Base-by-base conservation (phyloP, 441 rosid species). In the California macrophylla region DNA sequence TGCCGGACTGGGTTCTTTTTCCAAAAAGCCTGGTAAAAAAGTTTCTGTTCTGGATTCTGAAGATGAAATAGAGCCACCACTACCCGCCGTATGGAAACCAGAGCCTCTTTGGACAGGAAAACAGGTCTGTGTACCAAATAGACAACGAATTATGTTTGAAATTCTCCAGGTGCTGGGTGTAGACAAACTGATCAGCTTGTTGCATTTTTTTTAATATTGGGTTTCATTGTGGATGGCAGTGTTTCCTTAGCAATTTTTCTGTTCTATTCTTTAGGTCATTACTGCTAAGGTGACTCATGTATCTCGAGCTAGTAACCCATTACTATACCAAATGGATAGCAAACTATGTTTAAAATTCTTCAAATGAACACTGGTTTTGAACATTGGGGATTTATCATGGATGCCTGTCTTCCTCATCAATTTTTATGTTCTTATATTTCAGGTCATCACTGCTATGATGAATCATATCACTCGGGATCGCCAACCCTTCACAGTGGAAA, bases 61-160 rank as follows among this genome's bases (percentile, higher is more conserved):
- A 72, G 90, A 80, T 76, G 85, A 81, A 42, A 69, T 90, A 69
- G 76, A 73, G 69, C 72, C 76, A 42, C 78, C 82, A 54, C 72
- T 47, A 29, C 98, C 99, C 64, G 86, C 96, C 73, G 82, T 95
- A 72, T 81, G 84, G 88, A 92, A 95, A 81, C 99, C 99, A 36
- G 78, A 78, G 77, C 91, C 92, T 76, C 92, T 88, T 61, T 95
- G 99, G 99, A 91, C 98, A 0, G 99, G 99, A 76, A 95, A 95
- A 78, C 99, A 95, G 97, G 99, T 95, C 23, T 26, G 20, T 60
- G 26, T 18, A 52, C 26, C 32, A 60, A 25, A 61, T 15, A 26
- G 64, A 23, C 20, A 15, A 50, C 9, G 18, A 50, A 18, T 10
- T 50, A 23, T 21, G 28, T 6, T 56, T 20, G 15, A n/a, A 21